Evolutionary conservation across 139 green algal species (phyloP).

Genomic region (Coelastrella sp.): DNA sequence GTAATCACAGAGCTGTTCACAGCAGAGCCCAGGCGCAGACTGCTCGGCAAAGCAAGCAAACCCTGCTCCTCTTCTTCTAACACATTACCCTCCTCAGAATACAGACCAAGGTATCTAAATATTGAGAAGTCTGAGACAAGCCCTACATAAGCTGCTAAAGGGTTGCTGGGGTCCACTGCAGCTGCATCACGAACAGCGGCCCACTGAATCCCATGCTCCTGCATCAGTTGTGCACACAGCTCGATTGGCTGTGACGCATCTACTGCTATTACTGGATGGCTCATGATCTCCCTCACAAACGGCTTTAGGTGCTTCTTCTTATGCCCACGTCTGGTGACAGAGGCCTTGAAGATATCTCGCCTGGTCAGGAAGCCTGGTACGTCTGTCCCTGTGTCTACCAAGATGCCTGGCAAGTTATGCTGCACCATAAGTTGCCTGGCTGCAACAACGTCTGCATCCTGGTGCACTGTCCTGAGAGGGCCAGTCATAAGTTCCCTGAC

Average conservation of each 20-base stretch:
- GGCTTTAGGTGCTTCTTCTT: not conserved
- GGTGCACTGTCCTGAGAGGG: constrained; percentile 40
- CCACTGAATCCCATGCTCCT: constrained; percentile 44
- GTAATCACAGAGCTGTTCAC: not conserved
- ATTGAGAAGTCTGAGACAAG: constrained; percentile 55
- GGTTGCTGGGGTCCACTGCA: not conserved
- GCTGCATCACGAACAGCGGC: constrained; percentile 51
- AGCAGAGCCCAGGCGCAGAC: not conserved
- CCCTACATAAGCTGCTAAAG: constrained; percentile 52
- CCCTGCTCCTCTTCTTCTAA: constrained; percentile 1
- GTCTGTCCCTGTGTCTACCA: constrained; percentile 57
- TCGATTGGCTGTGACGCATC: constrained; percentile 49
- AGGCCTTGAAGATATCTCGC: constrained; percentile 58
- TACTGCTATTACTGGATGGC: constrained; percentile 52
- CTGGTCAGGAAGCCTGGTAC: constrained; percentile 61
- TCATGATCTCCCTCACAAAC: constrained; percentile 57
- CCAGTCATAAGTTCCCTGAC: constrained; percentile 46
- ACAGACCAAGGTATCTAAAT: constrained; percentile 54
- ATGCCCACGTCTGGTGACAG: constrained; percentile 37
- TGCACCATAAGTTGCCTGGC: constrained; percentile 56
- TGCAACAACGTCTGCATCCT: constrained; percentile 47
- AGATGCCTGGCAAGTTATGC: constrained; percentile 48
- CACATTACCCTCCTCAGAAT: not conserved
- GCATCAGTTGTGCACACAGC: constrained; percentile 25
- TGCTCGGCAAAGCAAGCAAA: not conserved